phyloP scores from a whole-genome alignment of 306 rosid species.

The Lablab purpureus region DNA sequence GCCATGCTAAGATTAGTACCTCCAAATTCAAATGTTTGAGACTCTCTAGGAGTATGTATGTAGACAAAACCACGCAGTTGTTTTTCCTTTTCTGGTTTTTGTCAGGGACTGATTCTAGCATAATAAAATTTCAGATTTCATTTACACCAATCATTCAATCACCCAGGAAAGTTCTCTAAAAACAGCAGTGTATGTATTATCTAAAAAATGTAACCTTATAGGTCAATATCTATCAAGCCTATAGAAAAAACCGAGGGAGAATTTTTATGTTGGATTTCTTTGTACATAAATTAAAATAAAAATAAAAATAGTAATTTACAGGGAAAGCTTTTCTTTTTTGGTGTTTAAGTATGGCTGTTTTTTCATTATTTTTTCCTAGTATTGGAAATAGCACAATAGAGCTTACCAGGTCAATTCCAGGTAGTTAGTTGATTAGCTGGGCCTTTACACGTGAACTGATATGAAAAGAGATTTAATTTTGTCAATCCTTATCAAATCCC shows the following conservation, averaged over 20 bases:
- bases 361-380: slow-evolving; percentile 28
- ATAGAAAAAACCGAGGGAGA: slow-evolving; percentile 32
- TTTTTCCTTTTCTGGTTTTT: slow-evolving; percentile 64
- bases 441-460: slow-evolving; percentile 61
- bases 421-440: slow-evolving; percentile 50
- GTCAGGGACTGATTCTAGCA: slow-evolving; percentile 42
- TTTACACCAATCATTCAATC: slow-evolving; percentile 54
- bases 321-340: slow-evolving; percentile 10
- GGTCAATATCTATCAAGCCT: slow-evolving; percentile 50
- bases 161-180: slow-evolving; percentile 38
- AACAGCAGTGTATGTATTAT: slow-evolving; percentile 21
- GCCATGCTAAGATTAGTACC: slow-evolving; percentile 51
- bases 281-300: slow-evolving; percentile 2
- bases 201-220: slow-evolving; percentile 41
- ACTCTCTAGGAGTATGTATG: slow-evolving; percentile 59
- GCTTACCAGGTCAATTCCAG: slow-evolving; percentile 58
- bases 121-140: slow-evolving; percentile 47
- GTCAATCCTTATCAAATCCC: slow-evolving; percentile 57
- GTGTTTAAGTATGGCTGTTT: slow-evolving; percentile 2
- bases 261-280: slow-evolving; percentile 24
- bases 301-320: slow-evolving; percentile 1
- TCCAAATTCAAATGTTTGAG: slow-evolving; percentile 64
- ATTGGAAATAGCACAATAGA: slow-evolving; percentile 39
- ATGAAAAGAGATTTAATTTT: slow-evolving; percentile 50
- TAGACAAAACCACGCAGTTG: slow-evolving; percentile 63